Evolutionary conservation across 495 filamentous ascomycete genomes (phyloP).

Genomic region (Oidiodendron maius): DNA sequence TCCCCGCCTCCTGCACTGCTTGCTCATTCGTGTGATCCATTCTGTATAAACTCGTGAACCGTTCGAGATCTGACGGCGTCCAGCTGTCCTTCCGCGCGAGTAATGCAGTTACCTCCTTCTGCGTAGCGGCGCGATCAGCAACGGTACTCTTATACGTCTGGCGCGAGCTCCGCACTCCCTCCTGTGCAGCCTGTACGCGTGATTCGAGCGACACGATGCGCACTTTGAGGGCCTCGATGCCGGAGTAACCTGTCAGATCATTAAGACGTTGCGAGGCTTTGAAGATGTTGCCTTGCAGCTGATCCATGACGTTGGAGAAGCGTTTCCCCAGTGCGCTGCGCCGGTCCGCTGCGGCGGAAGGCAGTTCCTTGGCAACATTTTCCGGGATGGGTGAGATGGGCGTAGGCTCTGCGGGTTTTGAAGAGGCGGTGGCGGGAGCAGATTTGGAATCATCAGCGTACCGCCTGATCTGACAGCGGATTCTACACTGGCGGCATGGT

Average conservation of each 20-base stretch:
- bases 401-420: neutral
- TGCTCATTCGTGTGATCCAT: conserved; percentile 92
- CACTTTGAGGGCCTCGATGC: conserved; percentile 79
- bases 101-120: conserved; percentile 91
- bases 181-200: conserved; percentile 55
- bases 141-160: conserved; percentile 72
- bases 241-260: conserved; percentile 87
- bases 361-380: conserved; percentile 43
- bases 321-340: conserved; percentile 68
- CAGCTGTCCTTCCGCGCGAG: conserved; percentile 91
- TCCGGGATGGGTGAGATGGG: conserved; percentile 5
- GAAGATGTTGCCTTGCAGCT: conserved; percentile 77
- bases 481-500: conserved; percentile 20
- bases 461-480: conserved; percentile 16
- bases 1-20: conserved; percentile 68
- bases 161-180: conserved; percentile 63
- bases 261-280: conserved; percentile 84
- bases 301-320: conserved; percentile 78
- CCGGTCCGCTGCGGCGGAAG: conserved; percentile 69
- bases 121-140: conserved; percentile 70
- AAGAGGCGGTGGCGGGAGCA: conserved; percentile 4
- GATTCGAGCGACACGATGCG: conserved; percentile 68
- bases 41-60: conserved; percentile 89
- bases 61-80: conserved; percentile 81
- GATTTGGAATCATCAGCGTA: conserved; percentile 20